Base-by-base conservation (phyloP, 257 asterid genomes). In the Lithospermum erythrorhizon region DNA sequence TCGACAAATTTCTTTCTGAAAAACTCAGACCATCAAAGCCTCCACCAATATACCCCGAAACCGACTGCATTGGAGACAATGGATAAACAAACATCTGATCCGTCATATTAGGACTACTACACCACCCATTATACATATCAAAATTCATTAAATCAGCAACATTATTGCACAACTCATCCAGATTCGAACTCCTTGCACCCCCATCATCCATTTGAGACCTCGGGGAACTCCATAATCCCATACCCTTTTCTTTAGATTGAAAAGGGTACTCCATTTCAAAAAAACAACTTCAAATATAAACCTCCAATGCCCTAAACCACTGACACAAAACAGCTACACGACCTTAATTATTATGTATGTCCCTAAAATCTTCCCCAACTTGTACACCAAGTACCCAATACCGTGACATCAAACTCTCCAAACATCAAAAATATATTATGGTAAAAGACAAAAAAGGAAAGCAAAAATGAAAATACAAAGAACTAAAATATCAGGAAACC, bases 101-200 rank as follows among this genome's bases (percentile, higher is more conserved):
- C 32, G 32, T 27, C 32, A 27, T 27, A 27, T 27, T 27, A 27
- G 76, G 87, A 75, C 83, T 74, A 69, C 47, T 75, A 77, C 80
- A 82, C 91, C 89, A 85, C 61, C 89, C 94, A 48, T 81, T 76
- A 67, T 75, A 76, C 6, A 72, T 45, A 57, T 90, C 95, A 9
- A 85, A 79, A 65, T 72, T 82, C 78, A 84, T 78, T 54, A 78
- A 61, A 20, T 88, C 95, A 16, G 71, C 70, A 53, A 61, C 73
- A 58, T 63, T 77, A 72, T 59, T 49, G 55, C 68, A 75, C 5
- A 83, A 70, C 45, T 83, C 87, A 60, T 79, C 95, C 63, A 68
- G 19, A 63, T 30, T 69, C 35, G 82, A 61, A 65, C 68, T 51
- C 63, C 68, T 81, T n/a, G 70, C 20, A 61, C 73, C 73, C 56